Conservation (phyloP, 2,329 filamentous ascomycete species). For the Tolypocladium endophyticum region DNA sequence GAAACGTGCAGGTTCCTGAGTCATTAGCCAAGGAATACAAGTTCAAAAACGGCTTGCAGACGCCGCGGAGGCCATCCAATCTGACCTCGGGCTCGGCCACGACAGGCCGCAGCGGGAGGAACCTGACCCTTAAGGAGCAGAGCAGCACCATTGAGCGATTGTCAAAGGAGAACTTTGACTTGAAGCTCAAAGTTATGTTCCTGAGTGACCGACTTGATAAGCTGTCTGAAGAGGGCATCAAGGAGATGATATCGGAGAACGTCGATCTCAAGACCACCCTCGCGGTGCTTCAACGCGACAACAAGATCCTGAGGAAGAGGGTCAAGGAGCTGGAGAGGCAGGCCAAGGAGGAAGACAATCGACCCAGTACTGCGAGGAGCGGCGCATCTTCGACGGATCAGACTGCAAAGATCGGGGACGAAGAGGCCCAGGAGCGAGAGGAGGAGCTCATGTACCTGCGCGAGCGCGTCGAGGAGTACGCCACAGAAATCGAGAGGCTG, state of each 20-base stretch:
- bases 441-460: slow-evolving; percentile 78
- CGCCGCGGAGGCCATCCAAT: slow-evolving; percentile 41
- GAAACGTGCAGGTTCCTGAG: slow-evolving; percentile 83
- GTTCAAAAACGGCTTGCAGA: slow-evolving; percentile 57
- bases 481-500: slow-evolving; percentile 73
- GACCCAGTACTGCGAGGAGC: slow-evolving; percentile 50
- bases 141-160: slow-evolving; percentile 93
- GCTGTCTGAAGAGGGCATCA: slow-evolving; percentile 88
- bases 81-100: slow-evolving; percentile 32
- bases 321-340: slow-evolving; percentile 82
- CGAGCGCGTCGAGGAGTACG: slow-evolving; percentile 76
- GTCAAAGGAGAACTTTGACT: slow-evolving; percentile 95
- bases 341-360: slow-evolving; percentile 53
- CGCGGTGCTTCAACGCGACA: slow-evolving; percentile 81
- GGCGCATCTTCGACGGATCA: slow-evolving; percentile 46
- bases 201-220: slow-evolving; percentile 88
- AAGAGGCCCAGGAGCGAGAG: slow-evolving; percentile 59
- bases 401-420: slow-evolving; percentile 43
- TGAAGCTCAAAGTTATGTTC: slow-evolving; percentile 97
- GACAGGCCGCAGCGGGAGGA: slow-evolving; percentile 48
- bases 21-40: slow-evolving; percentile 80
- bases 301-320: slow-evolving; percentile 68
- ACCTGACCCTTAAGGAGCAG: slow-evolving; percentile 89
- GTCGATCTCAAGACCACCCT: slow-evolving; percentile 89
- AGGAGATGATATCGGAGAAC: slow-evolving; percentile 96